phyloP scores from a whole-genome alignment of 345 rosid genomes.

The Syzygium aqueum region DNA sequence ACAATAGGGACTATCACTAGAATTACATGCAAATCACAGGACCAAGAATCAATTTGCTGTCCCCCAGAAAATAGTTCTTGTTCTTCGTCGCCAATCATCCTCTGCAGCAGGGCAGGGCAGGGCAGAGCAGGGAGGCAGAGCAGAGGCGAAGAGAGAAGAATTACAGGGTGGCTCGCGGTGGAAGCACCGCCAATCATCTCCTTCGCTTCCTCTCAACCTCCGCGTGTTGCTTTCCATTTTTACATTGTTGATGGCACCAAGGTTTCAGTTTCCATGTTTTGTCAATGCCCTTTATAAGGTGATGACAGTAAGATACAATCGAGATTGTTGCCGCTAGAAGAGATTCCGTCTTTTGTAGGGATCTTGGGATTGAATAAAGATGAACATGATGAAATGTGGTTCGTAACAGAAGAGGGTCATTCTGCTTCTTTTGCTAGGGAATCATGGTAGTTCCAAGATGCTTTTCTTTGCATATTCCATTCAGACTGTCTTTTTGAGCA shows the following conservation, averaged over 20 bases:
- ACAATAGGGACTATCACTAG: background rate
- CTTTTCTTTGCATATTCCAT: background rate
- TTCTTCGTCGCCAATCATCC: background rate
- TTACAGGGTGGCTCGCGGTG: conserved; percentile 70
- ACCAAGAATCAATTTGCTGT: background rate
- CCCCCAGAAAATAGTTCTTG: background rate
- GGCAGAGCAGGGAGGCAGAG: background rate
- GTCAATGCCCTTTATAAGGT: background rate
- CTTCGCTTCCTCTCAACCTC: conserved; percentile 22
- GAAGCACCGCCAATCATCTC: conserved; percentile 34
- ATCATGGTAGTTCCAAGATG: background rate
- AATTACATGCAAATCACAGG: background rate
- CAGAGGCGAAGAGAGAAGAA: conserved; percentile 73
- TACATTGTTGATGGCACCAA: background rate
- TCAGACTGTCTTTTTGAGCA: background rate
- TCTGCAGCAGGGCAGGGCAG: background rate
- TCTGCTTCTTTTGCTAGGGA: background rate
- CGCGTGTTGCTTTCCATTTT: background rate
- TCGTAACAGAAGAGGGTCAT: background rate
- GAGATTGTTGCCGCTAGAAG: background rate
- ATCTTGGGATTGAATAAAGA: background rate
- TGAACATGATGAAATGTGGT: background rate
- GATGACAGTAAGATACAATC: background rate
- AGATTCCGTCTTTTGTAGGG: background rate
- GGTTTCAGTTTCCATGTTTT: background rate